phyloP scores from a whole-genome alignment of 441 rosid genomes.

The Erodium chrysanthum region DNA sequence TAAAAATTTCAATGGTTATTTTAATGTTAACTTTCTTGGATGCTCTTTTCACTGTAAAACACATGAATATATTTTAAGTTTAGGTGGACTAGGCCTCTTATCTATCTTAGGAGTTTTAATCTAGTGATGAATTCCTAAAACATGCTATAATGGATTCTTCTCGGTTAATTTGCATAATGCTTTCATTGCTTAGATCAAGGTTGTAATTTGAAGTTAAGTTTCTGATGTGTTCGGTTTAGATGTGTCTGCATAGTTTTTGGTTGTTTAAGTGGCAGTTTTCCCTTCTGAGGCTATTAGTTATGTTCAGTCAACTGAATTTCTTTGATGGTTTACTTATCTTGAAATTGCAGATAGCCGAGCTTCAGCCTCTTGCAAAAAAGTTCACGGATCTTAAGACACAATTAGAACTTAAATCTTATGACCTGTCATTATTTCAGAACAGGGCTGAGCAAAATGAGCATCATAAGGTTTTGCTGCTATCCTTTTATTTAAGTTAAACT shows the following conservation, averaged over 20 bases:
- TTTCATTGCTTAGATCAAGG: not conserved
- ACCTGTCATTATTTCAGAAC: conserved; percentile 75
- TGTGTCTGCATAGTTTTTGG: not conserved
- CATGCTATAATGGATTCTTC: not conserved
- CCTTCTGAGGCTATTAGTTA: conserved; percentile 11
- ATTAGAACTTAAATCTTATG: conserved; percentile 79
- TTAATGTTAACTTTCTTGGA: not conserved
- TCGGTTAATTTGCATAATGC: not conserved
- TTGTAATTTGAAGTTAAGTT: not conserved
- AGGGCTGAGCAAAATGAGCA: conserved; percentile 97
- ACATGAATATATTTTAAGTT: no score
- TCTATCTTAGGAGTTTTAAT: not conserved
- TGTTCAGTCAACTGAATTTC: conserved; percentile 1
- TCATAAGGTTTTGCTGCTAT: conserved; percentile 60
- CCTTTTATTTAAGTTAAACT: conserved; percentile 15
- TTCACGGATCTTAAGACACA: conserved; percentile 60
- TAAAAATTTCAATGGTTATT: not conserved
- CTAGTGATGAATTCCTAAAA: not conserved
- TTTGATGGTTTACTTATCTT: conserved; percentile 14
- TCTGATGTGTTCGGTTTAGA: not conserved
- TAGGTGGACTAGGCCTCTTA: not conserved
- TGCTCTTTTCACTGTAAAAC: not conserved
- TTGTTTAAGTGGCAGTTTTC: not conserved
- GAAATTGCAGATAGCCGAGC: conserved; percentile 61
- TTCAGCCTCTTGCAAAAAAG: conserved; percentile 65